These are phyloP conservation scores for Amanita rimosa DNA, from an alignment of 768 basidiomycete genomes.

Conservation along the genomic window DNA sequence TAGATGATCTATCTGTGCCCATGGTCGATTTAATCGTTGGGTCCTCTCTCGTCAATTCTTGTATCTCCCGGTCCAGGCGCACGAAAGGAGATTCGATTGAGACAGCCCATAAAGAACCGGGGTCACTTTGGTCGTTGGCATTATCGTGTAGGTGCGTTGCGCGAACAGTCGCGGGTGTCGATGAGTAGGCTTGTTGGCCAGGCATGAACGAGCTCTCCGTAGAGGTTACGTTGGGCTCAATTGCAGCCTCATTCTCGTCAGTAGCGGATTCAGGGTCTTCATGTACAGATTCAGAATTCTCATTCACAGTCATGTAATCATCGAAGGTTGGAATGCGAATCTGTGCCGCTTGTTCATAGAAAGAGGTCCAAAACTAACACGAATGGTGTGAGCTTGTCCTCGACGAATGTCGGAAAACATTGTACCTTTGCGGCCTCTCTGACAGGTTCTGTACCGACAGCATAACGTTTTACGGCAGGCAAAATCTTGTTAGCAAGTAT, in stretches of 20 bases:
- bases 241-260: conserved; percentile 12
- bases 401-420: background rate
- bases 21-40: conserved; percentile 12
- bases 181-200: conserved; percentile 59
- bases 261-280: conserved; percentile 17
- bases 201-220: conserved; percentile 71
- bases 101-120: conserved; percentile 58
- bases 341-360: conserved; percentile 91
- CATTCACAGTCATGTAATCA: conserved; percentile 49
- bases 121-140: conserved; percentile 27
- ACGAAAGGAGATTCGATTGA: conserved; percentile 68
- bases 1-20: conserved; percentile 7
- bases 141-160: conserved; percentile 24
- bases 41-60: conserved; percentile 39
- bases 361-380: conserved; percentile 86
- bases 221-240: conserved; percentile 34
- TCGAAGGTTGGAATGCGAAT: conserved; percentile 71
- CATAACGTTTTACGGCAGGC: conserved; percentile 85
- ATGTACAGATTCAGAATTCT: conserved; percentile 28
- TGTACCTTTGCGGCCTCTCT: conserved; percentile 83
- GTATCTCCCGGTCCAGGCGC: conserved; percentile 51
- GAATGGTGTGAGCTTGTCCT: background rate
- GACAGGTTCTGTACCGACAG: conserved; percentile 78
- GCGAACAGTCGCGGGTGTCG: conserved; percentile 57
- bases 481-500: conserved; percentile 70